A percentile compares a stretch with the other conserved stretches of the same genome.
phyloP scores from a whole-genome alignment of 1,284 basidiomycete species.

The Leccinum brunneo-olivaceum region DNA sequence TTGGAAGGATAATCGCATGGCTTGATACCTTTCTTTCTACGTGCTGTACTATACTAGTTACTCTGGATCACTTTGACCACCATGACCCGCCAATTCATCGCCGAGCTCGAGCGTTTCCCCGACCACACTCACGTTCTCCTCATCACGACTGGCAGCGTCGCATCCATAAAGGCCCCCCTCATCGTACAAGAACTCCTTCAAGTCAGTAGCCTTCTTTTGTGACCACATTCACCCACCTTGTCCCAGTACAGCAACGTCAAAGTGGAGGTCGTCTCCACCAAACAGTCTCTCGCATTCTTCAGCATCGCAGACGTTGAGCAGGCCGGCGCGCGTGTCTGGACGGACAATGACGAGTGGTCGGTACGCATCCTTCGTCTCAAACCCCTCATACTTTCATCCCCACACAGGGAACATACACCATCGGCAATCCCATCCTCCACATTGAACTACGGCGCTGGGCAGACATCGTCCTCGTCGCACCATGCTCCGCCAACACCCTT shows the following conservation, averaged over 20 bases:
- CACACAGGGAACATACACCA: conserved; percentile 48
- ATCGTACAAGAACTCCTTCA: too few relatives aligned
- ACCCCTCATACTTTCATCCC: too few relatives aligned
- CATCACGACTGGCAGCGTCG: too few relatives aligned
- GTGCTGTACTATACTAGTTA: conserved; percentile 18
- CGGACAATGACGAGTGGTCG: conserved; percentile 88
- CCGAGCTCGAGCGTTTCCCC: too few relatives aligned
- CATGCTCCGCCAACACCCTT: conserved; percentile 92
- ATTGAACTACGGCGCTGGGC: conserved; percentile 97
- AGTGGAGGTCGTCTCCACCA: conserved; percentile 82
- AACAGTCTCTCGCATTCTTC: conserved; percentile 76
- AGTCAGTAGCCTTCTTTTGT: too few relatives aligned
- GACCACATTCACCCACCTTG: background rate
- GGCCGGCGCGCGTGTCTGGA: conserved; percentile 72
- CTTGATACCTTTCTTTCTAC: conserved; percentile 1
- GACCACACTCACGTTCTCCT: too few relatives aligned
- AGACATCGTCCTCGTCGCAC: conserved; percentile 89
- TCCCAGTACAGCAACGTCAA: conserved; percentile 64
- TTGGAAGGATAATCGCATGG: conserved; percentile 37
- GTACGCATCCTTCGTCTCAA: conserved; percentile 32
- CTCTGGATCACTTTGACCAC: conserved; percentile 4
- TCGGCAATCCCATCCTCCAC: conserved; percentile 92
- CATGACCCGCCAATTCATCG: too few relatives aligned
- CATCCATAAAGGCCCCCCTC: too few relatives aligned
- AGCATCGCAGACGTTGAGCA: conserved; percentile 46